Base-by-base conservation (phyloP, 106 monocot genomes). In the Iris macrosiphon region DNA sequence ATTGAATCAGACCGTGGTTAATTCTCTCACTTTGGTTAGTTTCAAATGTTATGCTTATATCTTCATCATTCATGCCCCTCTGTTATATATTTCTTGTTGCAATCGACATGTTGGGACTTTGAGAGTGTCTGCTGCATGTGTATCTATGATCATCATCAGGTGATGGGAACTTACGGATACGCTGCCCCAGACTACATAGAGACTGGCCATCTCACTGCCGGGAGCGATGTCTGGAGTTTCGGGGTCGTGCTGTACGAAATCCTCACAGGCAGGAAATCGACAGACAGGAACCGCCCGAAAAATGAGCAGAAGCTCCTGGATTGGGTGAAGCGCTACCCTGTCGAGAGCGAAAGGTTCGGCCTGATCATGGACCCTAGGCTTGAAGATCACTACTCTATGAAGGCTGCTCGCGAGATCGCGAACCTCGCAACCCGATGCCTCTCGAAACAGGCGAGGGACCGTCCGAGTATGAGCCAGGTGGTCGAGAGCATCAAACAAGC, bases 201-300 rank as follows among this genome's bases (percentile, higher is more conserved):
- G 31, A 88, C 82, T 1, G 87, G 87, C 28, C 82, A 79, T 44
- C 75, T 88, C 7, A 88, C 87, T 2, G 51, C 51, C 13, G 82
- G 79, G 24, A 88, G 82, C 44, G 87, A 88, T 22, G 82, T 88
- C 7, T 88, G 81, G 81, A 82, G 75, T 30, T 88, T 88, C 54
- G 87, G 87, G 2, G 87, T 88, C 2, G 82, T 88, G 17, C 57
- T 82, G 3, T 82, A 72, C 26, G 87, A 88, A 68, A 70, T 88
- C 9, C 64, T 88, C 7, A 82, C 87, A 0, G 87, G 87, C 3
- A 54, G 78, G 34, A 46, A 61, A 17, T 67, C 78, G 1, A 49
- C 79, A 43, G 87, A 88, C 1, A 56, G 57, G 44, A 75, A 68
- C 53, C 74, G 55, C 16, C 87, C 82, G 0, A 72, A 26, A 39